Conservation (phyloP, 2,329 filamentous ascomycete species). For the Neonectria ditissima region DNA sequence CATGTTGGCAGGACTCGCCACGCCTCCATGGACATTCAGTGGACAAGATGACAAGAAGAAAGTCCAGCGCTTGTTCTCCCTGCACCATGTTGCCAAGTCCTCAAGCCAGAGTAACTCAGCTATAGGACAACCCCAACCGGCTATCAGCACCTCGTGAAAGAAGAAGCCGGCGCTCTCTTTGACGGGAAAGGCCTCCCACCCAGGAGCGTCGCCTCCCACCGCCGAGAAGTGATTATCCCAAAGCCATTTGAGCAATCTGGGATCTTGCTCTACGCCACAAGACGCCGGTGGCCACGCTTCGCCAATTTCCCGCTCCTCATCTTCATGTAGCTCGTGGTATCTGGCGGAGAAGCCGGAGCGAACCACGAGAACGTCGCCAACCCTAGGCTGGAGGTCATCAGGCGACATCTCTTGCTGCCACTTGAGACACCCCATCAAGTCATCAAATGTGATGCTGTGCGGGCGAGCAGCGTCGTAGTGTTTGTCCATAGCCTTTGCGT, state of each 20-base stretch:
- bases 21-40: conserved; percentile 20
- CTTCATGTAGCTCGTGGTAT: conserved; percentile 13
- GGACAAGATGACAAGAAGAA: conserved; percentile 25
- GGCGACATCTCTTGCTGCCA: conserved; percentile 16
- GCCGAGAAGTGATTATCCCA: conserved; percentile 26
- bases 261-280: conserved; percentile 19
- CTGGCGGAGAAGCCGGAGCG: conserved; percentile 15
- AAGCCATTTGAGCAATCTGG: conserved; percentile 16
- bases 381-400: neutral
- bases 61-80: conserved; percentile 15
- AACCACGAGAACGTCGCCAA: conserved; percentile 15
- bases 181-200: conserved; percentile 19
- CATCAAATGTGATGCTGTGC: conserved; percentile 11
- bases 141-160: conserved; percentile 22
- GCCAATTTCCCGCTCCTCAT: conserved; percentile 16
- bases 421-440: conserved; percentile 14
- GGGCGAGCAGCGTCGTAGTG: conserved; percentile 14
- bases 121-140: conserved; percentile 22
- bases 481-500: conserved; percentile 11
- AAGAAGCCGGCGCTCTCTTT: conserved; percentile 12
- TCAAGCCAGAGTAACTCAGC: conserved; percentile 22
- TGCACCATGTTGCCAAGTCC: conserved; percentile 9
- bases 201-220: conserved; percentile 17
- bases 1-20: conserved; percentile 24
- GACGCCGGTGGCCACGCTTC: conserved; percentile 27